These are phyloP conservation scores for Alternaria burnsii DNA, from an alignment of 2,329 filamentous ascomycete species.

Conservation along the genomic window DNA sequence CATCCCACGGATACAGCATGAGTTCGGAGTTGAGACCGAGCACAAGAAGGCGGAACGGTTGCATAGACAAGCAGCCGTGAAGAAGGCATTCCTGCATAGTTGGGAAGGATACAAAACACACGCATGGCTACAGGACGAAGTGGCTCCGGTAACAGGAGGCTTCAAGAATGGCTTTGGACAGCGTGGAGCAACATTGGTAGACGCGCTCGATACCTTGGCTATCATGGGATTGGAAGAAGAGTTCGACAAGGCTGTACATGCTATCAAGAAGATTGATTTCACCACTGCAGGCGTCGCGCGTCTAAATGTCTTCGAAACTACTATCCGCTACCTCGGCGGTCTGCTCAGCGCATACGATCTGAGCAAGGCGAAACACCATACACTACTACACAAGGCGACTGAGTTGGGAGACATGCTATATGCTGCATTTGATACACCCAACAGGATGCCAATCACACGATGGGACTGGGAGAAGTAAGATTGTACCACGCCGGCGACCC, in stretches of 20 bases:
- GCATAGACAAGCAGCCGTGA: slow-evolving; percentile 46
- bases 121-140: slow-evolving; percentile 64
- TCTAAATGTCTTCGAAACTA: slow-evolving; percentile 53
- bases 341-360: slow-evolving; percentile 51
- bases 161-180: slow-evolving; percentile 61
- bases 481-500: slow-evolving; percentile 1
- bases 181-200: slow-evolving; percentile 68
- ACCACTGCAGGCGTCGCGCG: slow-evolving; percentile 48
- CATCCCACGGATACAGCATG: slow-evolving; percentile 51
- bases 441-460: slow-evolving; percentile 51
- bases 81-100: slow-evolving; percentile 48
- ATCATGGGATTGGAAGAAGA: slow-evolving; percentile 68
- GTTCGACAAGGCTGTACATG: slow-evolving; percentile 63
- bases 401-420: slow-evolving; percentile 57
- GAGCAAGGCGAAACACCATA: slow-evolving; percentile 44
- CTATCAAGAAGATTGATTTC: slow-evolving; percentile 64
- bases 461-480: slow-evolving; percentile 51
- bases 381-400: slow-evolving; percentile 51
- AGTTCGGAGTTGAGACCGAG: slow-evolving; percentile 47
- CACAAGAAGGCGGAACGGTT: slow-evolving; percentile 43
- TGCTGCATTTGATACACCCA: slow-evolving; percentile 55
- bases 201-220: slow-evolving; percentile 68
- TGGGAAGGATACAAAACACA: slow-evolving; percentile 62
- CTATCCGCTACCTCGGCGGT: slow-evolving; percentile 52
- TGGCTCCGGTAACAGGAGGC: slow-evolving; percentile 59